Conservation (phyloP, 306 rosid genomes). For the Glycine soja region DNA sequence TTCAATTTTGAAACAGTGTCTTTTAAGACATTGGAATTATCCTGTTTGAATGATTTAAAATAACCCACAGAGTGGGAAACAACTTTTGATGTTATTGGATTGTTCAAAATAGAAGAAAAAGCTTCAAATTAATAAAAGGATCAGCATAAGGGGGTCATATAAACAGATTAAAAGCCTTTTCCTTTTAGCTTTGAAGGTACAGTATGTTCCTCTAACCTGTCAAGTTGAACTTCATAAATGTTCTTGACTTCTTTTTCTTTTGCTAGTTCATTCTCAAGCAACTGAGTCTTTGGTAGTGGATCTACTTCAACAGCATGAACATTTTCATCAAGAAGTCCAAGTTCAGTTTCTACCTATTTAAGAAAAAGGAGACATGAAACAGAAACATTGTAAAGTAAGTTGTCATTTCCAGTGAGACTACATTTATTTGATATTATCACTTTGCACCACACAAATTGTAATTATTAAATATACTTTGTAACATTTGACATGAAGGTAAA, state of each 20-base stretch:
- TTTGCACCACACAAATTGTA: not conserved
- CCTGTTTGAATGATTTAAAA: too few species aligned
- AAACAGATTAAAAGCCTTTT: not conserved
- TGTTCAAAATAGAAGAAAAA: slow-evolving; percentile 9
- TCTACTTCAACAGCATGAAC: slow-evolving; percentile 59
- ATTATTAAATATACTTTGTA: not conserved
- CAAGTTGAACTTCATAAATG: slow-evolving; percentile 64
- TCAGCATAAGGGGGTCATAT: slow-evolving; percentile 15
- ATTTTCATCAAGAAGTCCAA: slow-evolving; percentile 62
- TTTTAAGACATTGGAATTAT: too few species aligned
- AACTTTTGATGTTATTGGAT: not conserved
- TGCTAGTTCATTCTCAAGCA: slow-evolving; percentile 67
- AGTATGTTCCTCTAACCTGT: slow-evolving; percentile 57
- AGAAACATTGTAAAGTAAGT: slow-evolving; percentile 41
- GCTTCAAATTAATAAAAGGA: slow-evolving; percentile 17
- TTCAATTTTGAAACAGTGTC: too few species aligned
- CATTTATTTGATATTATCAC: slow-evolving; percentile 29
- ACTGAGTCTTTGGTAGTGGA: slow-evolving; percentile 59
- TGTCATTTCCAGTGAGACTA: slow-evolving; percentile 24
- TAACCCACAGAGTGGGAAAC: too few species aligned
- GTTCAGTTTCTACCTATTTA: slow-evolving; percentile 67
- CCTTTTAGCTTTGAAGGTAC: not conserved
- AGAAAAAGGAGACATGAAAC: slow-evolving; percentile 37
- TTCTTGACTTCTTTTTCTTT: slow-evolving; percentile 69
- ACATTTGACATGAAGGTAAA: slow-evolving; percentile 36